Evolutionary conservation across 495 filamentous ascomycete species (phyloP), one percentile per base, ranked within the genome.

Genomic region (Xylaria telfairii): DNA sequence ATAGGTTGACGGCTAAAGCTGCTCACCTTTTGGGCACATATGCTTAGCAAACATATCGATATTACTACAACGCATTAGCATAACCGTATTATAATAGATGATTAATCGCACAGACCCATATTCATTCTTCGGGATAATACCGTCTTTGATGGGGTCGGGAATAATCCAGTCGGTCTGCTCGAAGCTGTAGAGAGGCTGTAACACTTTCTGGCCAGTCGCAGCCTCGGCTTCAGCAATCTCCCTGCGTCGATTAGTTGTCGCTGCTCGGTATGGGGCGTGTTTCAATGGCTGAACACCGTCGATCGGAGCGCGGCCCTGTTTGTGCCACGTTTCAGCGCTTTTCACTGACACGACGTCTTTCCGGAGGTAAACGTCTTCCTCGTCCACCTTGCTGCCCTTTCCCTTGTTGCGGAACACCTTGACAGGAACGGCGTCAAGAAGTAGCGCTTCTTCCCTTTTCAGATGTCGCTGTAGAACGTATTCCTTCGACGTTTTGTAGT

Each of bases 131-230:
- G 95, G 96, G 64, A 99, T 97, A 8, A 90, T 83, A 4, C 96
- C 96, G 74, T 97, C 87, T 47, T 86, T 72, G 75, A 92, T 92
- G 6, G 94, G 94, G 19, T 92, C 90, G 1, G 96, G 94, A 70
- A 96, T 93, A 77, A 97, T 97, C 86, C 91, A 97, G 62, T 95
- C 91, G 0, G 95, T 99, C 81, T 99, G 96, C n/a, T 92, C 87
- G 49, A 85, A 81, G 37, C 92, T 87, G 81, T 95, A 99, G 2
- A 99, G 81, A 0, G 93, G 94, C 76, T 99, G 96, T 75, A 92
- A 85, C 10, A 93, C 87, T 75, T 94, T 97, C 75, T 92, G 88
- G 4, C 96, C 96, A 4, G 88, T 93, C 49, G 80, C 90, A 19
- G 89, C 87, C 78, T 94, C 88, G 41, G 90, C 87, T 73, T 97